Conservation (phyloP, 345 rosid species). For the Zanthoxylum bungeanum region DNA sequence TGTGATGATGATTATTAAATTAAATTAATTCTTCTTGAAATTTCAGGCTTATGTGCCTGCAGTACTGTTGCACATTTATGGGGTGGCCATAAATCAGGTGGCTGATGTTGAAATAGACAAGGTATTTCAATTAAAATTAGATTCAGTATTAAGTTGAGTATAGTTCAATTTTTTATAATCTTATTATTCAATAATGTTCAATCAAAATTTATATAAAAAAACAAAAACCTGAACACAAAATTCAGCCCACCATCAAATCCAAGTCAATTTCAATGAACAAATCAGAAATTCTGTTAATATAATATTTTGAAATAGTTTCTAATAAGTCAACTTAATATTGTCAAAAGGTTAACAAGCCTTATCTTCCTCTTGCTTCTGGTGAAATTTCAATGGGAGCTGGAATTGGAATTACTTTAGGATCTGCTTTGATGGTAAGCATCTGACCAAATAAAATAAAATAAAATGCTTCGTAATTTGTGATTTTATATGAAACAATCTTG, state of each 20-base stretch:
- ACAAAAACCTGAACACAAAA: no score
- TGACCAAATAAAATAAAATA: not conserved
- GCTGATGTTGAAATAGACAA: constrained; percentile 32
- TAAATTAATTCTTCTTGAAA: not conserved
- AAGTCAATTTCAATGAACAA: no score
- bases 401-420: not conserved
- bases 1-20: not conserved
- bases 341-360: not conserved
- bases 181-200: no score
- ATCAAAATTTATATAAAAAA: no score
- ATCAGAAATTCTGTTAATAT: no score
- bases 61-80: constrained; percentile 27
- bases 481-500: no score
- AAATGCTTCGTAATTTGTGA: no score
- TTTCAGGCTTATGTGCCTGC: constrained; percentile 26
- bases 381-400: not conserved
- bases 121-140: constrained; percentile 2
- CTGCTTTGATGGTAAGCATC: not conserved
- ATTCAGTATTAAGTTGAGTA: no score
- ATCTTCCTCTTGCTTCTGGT: not conserved
- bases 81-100: constrained; percentile 30
- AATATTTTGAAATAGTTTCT: no score
- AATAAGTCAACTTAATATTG: not conserved
- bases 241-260: no score
- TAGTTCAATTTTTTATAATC: no score